Conservation (phyloP, 2,329 filamentous ascomycete species). For the Calonectria hongkongensis region DNA sequence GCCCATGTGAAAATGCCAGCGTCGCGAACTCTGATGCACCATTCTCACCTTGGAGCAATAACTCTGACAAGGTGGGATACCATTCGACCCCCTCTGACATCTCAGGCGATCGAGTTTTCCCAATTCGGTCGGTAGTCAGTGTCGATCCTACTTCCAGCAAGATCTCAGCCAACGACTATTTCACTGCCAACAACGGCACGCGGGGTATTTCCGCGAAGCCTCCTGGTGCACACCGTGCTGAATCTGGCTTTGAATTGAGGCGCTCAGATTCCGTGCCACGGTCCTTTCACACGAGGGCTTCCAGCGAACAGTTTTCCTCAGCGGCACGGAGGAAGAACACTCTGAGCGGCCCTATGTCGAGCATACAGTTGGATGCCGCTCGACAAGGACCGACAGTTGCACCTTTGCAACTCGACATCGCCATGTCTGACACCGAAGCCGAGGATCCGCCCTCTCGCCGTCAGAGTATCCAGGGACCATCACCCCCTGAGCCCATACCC, state of each 20-base stretch:
- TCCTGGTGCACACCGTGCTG: conserved; percentile 55
- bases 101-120: conserved; percentile 80
- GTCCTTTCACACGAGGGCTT: conserved; percentile 46
- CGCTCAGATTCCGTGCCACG: conserved; percentile 53
- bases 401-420: conserved; percentile 60
- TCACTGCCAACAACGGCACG: conserved; percentile 58
- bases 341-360: conserved; percentile 63
- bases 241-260: conserved; percentile 54
- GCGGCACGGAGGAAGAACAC: conserved; percentile 59
- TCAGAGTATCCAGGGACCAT: background rate
- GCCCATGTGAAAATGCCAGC: conserved; percentile 48
- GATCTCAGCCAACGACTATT: conserved; percentile 64
- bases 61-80: conserved; percentile 62
- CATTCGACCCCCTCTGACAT: conserved; percentile 60
- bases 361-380: conserved; percentile 66
- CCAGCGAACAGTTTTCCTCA: conserved; percentile 48
- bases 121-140: conserved; percentile 86
- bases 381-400: conserved; percentile 59
- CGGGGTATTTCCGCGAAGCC: conserved; percentile 57
- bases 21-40: conserved; percentile 47
- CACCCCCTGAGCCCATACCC: conserved; percentile 18
- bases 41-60: conserved; percentile 65
- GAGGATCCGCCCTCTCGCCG: conserved; percentile 54
- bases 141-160: conserved; percentile 73
- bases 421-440: conserved; percentile 57